A percentile compares a stretch with the other conserved stretches of the same genome.
These are phyloP conservation scores for Sugiyamaella marilandica DNA, from an alignment of 805 yeast species.

Conservation along the genomic window DNA sequence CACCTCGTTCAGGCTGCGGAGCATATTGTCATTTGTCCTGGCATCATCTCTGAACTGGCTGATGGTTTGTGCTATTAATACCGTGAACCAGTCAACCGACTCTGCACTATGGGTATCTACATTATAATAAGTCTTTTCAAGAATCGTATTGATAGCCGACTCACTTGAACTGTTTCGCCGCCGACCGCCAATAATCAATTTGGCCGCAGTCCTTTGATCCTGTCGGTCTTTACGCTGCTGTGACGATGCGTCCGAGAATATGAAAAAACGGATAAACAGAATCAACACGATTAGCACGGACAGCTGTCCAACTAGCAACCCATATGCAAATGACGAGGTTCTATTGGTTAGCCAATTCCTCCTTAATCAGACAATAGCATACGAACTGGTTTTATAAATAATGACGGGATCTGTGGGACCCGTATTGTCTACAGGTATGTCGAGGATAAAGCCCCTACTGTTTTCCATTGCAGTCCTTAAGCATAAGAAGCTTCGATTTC, in stretches of 20 bases:
- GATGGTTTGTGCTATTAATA: constrained; percentile 83
- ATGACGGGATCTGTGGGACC: background rate
- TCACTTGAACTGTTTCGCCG: constrained; percentile 23
- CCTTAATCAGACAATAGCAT: background rate
- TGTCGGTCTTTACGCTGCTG: constrained; percentile 19
- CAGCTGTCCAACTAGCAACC: constrained; percentile 38
- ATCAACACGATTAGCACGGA: constrained; percentile 36
- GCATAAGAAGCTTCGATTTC: background rate
- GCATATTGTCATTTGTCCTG: constrained; percentile 72
- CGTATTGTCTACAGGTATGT: background rate
- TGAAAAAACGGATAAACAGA: constrained; percentile 37
- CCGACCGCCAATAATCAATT: constrained; percentile 18
- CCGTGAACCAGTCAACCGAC: constrained; percentile 95
- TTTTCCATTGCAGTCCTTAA: background rate
- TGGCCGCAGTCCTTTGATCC: constrained; percentile 11
- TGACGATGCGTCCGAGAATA: constrained; percentile 37
- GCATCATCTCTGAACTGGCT: constrained; percentile 90
- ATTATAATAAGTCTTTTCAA: constrained; percentile 90
- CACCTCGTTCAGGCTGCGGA: constrained; percentile 68
- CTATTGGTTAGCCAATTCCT: constrained; percentile 2
- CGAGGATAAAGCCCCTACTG: background rate
- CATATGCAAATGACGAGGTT: constrained; percentile 31
- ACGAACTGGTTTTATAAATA: constrained; percentile 2
- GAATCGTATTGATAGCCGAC: constrained; percentile 40
- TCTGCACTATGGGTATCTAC: constrained; percentile 85